Base-by-base conservation (phyloP, 169 alveolate genomes). In the Cryptosporidium felis region DNA sequence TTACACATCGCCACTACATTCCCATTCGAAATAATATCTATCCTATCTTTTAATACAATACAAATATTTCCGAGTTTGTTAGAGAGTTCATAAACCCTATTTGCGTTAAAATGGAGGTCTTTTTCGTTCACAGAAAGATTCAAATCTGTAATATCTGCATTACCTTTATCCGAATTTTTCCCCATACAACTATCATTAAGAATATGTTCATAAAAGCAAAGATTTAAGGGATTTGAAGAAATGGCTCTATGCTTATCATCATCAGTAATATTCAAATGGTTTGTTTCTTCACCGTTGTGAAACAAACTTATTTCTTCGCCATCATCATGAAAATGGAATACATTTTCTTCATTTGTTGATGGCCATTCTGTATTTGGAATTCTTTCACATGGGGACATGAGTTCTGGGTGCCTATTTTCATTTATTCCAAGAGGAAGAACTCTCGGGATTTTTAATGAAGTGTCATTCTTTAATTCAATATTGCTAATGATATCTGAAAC, bases 21-120 rank as follows among this genome's bases (percentile, higher is more conserved):
- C 12, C 97, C 96, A 92, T 95, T 91, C 9, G 95, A 85, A 45
- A 94, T 92, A n/a, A 95, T 80, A 89, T 94, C 96, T 40, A 93
- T 63, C 67, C 90, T 82, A 23, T 96, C 96, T 81, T 94, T 93
- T 36, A 89, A 82, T 44, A 91, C 90, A 49, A 74, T 74, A 34
- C 85, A 74, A 12, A 74, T 14, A 41, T 74, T 74, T 6, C 85
- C 85, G 16, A 74, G 47, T 21, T 42, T 53, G 34, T 42, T 74
- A 6, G 60, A 36, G 21, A 74, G 56, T 8, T 74, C 41, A 58
- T 53, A 49, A 23, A 74, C 85, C 53, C 59, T 74, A 36, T 49
- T 58, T 38, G 59, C 28, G 10, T 12, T 34, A 16, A 23, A 40
- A 5, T 53, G 56, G 41, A 74, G 40, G 32, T 51, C 51, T 53